These are phyloP conservation scores for Ustilago vetiveriae DNA, from an alignment of 1,284 basidiomycete genomes.

Conservation along the genomic window DNA sequence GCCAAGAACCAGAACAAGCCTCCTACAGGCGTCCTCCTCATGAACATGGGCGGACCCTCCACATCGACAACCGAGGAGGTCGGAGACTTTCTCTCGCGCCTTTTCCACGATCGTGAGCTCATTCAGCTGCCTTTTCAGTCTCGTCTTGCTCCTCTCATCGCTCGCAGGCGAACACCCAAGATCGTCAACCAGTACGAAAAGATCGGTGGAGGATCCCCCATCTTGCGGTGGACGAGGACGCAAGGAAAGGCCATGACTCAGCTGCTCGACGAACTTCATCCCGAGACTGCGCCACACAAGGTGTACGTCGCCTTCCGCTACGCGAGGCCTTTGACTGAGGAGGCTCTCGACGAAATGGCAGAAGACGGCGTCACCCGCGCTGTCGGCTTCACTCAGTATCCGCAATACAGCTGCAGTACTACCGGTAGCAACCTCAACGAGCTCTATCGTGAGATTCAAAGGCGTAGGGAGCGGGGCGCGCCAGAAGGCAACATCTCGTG, in stretches of 20 bases:
- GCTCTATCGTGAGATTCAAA: slow-evolving; percentile 75
- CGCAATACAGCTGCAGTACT: slow-evolving; percentile 97
- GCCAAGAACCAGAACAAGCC: slow-evolving; percentile 25
- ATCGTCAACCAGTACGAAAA: slow-evolving; percentile 93
- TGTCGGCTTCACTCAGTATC: slow-evolving; percentile 97
- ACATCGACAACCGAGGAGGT: slow-evolving; percentile 73
- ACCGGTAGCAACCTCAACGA: slow-evolving; percentile 97
- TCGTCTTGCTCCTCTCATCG: slow-evolving; percentile 86
- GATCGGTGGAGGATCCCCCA: slow-evolving; percentile 98
- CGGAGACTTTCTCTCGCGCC: slow-evolving; percentile 81
- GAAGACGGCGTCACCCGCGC: slow-evolving; percentile 90
- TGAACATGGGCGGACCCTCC: slow-evolving; percentile 95
- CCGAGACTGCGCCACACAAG: slow-evolving; percentile 93
- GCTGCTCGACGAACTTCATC: slow-evolving; percentile 91
- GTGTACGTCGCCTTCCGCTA: slow-evolving; percentile 78
- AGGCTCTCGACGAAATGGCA: slow-evolving; percentile 83
- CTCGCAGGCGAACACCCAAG: slow-evolving; percentile 87
- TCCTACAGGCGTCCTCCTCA: slow-evolving; percentile 84
- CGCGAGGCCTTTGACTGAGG: slow-evolving; percentile 86
- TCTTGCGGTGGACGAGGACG: slow-evolving; percentile 85
- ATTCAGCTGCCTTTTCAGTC: slow-evolving; percentile 92
- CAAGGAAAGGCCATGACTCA: slow-evolving; percentile 91
- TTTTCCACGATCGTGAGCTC: slow-evolving; percentile 94
- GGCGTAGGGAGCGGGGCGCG: slow-evolving; percentile 59
- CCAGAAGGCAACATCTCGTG: slow-evolving; percentile 78